Base-by-base conservation (phyloP, 2,329 filamentous ascomycete genomes). In the Aureobasidium mangrovei region DNA sequence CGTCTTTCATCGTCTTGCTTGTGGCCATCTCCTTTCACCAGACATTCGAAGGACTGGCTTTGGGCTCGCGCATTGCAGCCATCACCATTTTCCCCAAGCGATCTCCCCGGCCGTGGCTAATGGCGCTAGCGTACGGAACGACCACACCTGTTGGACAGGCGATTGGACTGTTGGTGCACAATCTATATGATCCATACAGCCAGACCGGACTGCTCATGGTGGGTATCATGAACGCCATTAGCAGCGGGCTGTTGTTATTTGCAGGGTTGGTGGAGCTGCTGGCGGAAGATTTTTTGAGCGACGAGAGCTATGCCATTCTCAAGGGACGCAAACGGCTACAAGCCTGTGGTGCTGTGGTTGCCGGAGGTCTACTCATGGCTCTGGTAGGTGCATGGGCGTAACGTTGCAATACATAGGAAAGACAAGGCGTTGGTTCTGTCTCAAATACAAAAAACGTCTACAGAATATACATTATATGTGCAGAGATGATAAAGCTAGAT, bases 101-200 rank as follows among this genome's bases (percentile, higher is more conserved):
- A 2, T 91, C 87, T 0, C 71, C 80, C 1, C 86, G 86, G 45
- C 91, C 93, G 0, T 94, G 81, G 81, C 68, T 83, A 12, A 84
- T 84, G 81, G 77, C 76, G 7, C 66, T 83, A 27, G 79, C 81
- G 9, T 84, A 83, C 61, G 81, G 81, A 35, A 77, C 80, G n/a
- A 77, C 75, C 1, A 77, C 75, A 3, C 75, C 75, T 1, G 65
- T 76, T 7, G 75, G 75, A 3, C 75, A 77, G 56, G 74, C 74
- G 3, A 73, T 77, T 41, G 75, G 75, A 1, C 62, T 77, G 3
- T 68, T 67, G 0, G 72, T 77, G n/a, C 74, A 77, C 58, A 70
- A 67, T n/a, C 62, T 77, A 3, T 77, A 77, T 59, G 74, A 77
- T 57, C 75, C 75, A 4, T 69, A 65, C 41, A 74, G 72, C 48